Base-by-base conservation (phyloP, 108 stramenopile genomes). In the Fistulifera solaris region DNA sequence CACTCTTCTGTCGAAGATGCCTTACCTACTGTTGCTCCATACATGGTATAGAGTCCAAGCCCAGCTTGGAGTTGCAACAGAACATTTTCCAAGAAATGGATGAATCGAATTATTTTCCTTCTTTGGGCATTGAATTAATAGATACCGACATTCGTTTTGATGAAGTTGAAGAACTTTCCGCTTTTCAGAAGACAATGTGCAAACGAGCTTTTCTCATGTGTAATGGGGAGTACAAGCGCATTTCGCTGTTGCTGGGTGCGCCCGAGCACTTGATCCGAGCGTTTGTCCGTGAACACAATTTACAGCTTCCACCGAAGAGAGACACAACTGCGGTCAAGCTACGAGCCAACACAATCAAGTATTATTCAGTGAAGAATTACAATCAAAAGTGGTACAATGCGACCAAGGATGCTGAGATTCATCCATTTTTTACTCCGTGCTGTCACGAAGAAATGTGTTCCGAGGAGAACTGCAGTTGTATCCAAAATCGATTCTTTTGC, bases 401-500 rank as follows among this genome's bases (percentile, higher is more conserved):
- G 15, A 48, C 48, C 19, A 23, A 47, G 8, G 47, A 48, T 38
- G 27, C 22, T 17, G 31, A 24, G 4, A 27, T 48, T 6, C 48
- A 27, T n/a, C 46, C 58, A 16, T 10, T 40, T 1, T 59, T 59
- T 31, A 27, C 26, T 12, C 83, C 83, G 3, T 89, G 88, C 51
- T 65, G 71, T 35, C 88, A 89, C 65, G 62, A 65, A 13, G 88
- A 57, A 28, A 79, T 72, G 1, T 89, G 88, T 66, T 57, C 59
- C 2, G 73, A 76, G 13, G 61, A 66, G n/a, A 81, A 54, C 23
- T 89, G 88, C 51, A 50, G 57, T 38, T 89, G 88, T 56, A 63
- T 85, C n/a, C 47, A 78, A 45, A 73, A 76, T 57, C 60, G 50
- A 18, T 67, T 70, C 45, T 87, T 85, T 45, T 93, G 92, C 66